These are phyloP conservation scores for Rhynchospora pubera DNA, from an alignment of 176 grass and related monocot genomes.

Conservation along the genomic window DNA sequence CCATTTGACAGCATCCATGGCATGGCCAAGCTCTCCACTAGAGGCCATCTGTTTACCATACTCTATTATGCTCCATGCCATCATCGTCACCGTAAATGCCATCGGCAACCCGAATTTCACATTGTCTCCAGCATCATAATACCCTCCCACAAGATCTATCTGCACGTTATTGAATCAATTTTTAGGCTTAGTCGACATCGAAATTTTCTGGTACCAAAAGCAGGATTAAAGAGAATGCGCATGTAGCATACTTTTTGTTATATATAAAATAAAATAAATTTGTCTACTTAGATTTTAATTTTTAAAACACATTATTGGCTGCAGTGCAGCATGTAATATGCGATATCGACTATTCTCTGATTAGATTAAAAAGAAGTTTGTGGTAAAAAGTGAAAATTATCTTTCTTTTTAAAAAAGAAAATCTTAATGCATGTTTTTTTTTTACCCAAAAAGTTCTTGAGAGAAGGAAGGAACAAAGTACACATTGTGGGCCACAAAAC, in stretches of 20 bases:
- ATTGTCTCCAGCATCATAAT: constrained; percentile 95
- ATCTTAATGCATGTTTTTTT: background rate
- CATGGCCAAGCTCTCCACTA: constrained; percentile 64
- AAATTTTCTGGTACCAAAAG: background rate
- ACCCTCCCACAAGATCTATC: constrained; percentile 79
- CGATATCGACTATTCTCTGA: too few relatives aligned
- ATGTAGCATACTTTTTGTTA: background rate
- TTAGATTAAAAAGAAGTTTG: too few relatives aligned
- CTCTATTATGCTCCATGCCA: constrained; percentile 81
- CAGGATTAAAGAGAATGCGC: background rate
- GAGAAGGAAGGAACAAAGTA: too few relatives aligned
- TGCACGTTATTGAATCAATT: background rate
- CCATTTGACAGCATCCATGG: constrained; percentile 87
- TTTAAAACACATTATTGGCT: too few relatives aligned
- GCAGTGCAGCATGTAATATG: too few relatives aligned
- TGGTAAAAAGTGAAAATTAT: too few relatives aligned
- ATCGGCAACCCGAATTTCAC: constrained; percentile 94
- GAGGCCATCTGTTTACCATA: constrained; percentile 75
- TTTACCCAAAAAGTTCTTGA: background rate
- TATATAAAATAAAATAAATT: too few relatives aligned
- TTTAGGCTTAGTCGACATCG: background rate
- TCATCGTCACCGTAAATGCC: constrained; percentile 99
- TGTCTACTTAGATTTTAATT: too few relatives aligned
- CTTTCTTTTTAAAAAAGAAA: too few relatives aligned
- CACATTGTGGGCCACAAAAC: background rate